phyloP scores from a whole-genome alignment of 108 stramenopile species.

The Phaeodactylum tricornutum region DNA sequence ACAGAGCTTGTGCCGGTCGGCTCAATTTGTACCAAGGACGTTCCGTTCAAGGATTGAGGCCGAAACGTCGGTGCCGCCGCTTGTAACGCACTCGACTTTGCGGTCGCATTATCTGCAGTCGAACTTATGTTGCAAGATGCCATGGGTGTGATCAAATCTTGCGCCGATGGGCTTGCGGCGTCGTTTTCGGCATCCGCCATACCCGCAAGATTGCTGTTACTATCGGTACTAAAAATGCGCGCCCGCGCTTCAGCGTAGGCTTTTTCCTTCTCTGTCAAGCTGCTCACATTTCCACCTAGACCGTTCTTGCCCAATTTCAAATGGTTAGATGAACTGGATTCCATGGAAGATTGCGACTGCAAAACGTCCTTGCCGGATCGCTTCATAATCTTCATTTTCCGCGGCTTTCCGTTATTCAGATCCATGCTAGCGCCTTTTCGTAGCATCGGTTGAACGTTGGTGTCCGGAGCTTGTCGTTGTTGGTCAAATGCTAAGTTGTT shows the following conservation, averaged over 20 bases:
- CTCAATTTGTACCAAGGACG: too few relatives aligned
- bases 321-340: too few relatives aligned
- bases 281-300: too few relatives aligned
- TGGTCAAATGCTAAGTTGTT: too few relatives aligned
- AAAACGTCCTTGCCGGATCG: slow-evolving; percentile 6
- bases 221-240: slow-evolving; percentile 65
- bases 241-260: slow-evolving; percentile 88
- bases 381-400: slow-evolving; percentile 51
- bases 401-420: slow-evolving; percentile 10
- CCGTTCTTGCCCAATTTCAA: too few relatives aligned
- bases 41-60: slow-evolving; percentile 3
- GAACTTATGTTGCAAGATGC: neutral
- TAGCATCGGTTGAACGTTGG: too few relatives aligned
- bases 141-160: neutral
- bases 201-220: neutral
- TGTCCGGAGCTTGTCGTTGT: too few relatives aligned
- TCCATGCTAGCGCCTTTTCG: slow-evolving; percentile 8
- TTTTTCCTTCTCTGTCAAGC: slow-evolving; percentile 75
- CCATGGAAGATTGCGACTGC: too few relatives aligned
- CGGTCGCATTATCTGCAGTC: neutral
- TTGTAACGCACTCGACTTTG: too few relatives aligned
- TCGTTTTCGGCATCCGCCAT: neutral
- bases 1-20: neutral
- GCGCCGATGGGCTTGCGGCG: slow-evolving; percentile 1
- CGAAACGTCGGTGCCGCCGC: too few relatives aligned